A percentile compares a stretch with the other conserved stretches of the same genome.
phyloP scores from a whole-genome alignment of 2,329 filamentous ascomycete species.

The Pseudopithomyces chartarum region DNA sequence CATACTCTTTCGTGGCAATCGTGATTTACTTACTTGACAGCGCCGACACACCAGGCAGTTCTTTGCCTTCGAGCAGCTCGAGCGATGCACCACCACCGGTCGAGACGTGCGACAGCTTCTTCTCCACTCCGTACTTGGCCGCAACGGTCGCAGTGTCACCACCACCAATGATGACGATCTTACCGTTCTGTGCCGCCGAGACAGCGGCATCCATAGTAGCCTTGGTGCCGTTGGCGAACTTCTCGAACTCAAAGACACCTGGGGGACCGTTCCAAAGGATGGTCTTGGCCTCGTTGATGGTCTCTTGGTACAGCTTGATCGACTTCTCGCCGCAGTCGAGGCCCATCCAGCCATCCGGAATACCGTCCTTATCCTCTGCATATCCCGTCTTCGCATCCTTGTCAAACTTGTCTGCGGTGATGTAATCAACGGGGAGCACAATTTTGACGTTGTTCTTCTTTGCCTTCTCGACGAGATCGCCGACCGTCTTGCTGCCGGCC shows the following conservation, averaged over 20 bases:
- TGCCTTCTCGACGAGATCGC: slow-evolving; percentile 87
- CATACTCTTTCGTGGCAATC: slow-evolving; percentile 17
- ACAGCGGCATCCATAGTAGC: slow-evolving; percentile 88
- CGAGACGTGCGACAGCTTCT: slow-evolving; percentile 97
- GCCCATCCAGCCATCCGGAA: slow-evolving; percentile 97
- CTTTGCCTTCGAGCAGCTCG: slow-evolving; percentile 98
- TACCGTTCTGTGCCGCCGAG: slow-evolving; percentile 76
- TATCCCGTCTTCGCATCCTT: slow-evolving; percentile 79
- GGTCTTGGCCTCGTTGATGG: slow-evolving; percentile 87
- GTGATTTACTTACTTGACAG: slow-evolving; percentile 73
- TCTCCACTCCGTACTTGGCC: slow-evolving; percentile 94
- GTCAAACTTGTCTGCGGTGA: slow-evolving; percentile 94
- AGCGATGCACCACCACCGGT: slow-evolving; percentile 95
- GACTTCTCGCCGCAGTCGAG: slow-evolving; percentile 92
- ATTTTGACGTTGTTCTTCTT: slow-evolving; percentile 96
- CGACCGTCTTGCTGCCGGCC: slow-evolving; percentile 89
- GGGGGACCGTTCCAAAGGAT: slow-evolving; percentile 99
- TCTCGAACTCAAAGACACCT: slow-evolving; percentile 96
- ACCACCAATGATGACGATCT: slow-evolving; percentile 98
- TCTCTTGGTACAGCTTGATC: slow-evolving; percentile 82
- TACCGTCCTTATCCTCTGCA: slow-evolving; percentile 85
- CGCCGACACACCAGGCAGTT: slow-evolving; percentile 88
- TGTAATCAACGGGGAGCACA: slow-evolving; percentile 91
- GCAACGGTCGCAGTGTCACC: slow-evolving; percentile 98
- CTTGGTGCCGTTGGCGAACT: slow-evolving; percentile 92